Evolutionary conservation across 2,329 filamentous ascomycete species (phyloP).

Genomic region (Atkinsonella hypoxylon): DNA sequence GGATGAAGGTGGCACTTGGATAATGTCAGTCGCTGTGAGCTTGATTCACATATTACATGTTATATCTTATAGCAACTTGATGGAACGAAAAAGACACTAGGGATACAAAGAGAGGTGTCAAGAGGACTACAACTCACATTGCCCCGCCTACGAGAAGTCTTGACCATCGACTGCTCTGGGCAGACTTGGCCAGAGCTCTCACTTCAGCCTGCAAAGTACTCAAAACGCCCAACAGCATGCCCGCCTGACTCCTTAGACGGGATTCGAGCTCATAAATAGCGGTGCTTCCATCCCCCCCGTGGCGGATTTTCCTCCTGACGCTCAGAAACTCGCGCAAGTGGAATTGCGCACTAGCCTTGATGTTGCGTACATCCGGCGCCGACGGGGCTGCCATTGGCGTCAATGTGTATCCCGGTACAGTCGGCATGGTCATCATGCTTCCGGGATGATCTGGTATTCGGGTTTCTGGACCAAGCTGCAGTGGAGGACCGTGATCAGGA

Average conservation of each 20-base stretch:
- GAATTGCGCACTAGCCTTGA: slow-evolving; percentile 24
- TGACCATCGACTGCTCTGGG: slow-evolving; percentile 39
- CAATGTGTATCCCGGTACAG: slow-evolving; percentile 9
- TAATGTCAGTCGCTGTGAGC: too few relatives aligned
- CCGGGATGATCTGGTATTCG: slow-evolving; percentile 13
- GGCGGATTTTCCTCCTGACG: slow-evolving; percentile 19
- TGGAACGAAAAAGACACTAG: background rate
- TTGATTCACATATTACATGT: too few relatives aligned
- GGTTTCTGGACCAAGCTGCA: slow-evolving; percentile 11
- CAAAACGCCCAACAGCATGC: slow-evolving; percentile 32
- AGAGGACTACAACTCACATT: slow-evolving; percentile 28
- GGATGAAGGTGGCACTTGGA: slow-evolving; percentile 37
- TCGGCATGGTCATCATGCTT: slow-evolving; percentile 12
- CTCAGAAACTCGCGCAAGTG: slow-evolving; percentile 24
- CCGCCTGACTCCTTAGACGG: slow-evolving; percentile 30
- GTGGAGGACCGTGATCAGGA: slow-evolving; percentile 6
- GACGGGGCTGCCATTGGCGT: slow-evolving; percentile 12
- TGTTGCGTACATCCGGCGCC: slow-evolving; percentile 15
- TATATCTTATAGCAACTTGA: too few relatives aligned
- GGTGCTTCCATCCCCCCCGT: slow-evolving; percentile 15
- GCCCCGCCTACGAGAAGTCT: slow-evolving; percentile 39
- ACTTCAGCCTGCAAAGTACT: slow-evolving; percentile 32
- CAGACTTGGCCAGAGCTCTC: slow-evolving; percentile 27
- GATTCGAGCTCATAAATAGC: slow-evolving; percentile 27
- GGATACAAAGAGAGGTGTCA: background rate